Base-by-base conservation (phyloP, 257 asterid genomes). In the Lycium ferocissimum region DNA sequence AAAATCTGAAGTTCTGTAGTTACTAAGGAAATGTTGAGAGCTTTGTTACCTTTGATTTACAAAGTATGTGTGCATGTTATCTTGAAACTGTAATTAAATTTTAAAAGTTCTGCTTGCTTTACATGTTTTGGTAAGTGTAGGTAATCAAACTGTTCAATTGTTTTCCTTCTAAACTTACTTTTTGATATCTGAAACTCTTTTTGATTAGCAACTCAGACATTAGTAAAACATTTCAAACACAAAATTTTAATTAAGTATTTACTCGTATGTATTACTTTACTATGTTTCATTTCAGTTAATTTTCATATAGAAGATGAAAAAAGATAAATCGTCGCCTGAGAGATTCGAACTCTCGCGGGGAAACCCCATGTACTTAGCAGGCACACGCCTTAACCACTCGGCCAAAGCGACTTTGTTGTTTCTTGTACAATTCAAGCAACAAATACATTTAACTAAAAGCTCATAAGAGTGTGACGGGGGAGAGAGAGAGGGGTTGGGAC, bases 261-360 rank as follows among this genome's bases (percentile, higher is more conserved):
- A 26, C 33, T 26, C 1, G 33, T 26, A 26, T 26, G 1, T 26
- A 26, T 26, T 26, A 26, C 33, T 26, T 26, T 1, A 26, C 33
- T 26, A 1, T 26, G 0, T 26, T 26, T 26, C 33, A 26, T 26
- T 26, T 26, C 33, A 26, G 33, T 26, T 26, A 26, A 26, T 26
- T 26, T 26, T 0, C 33, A 26, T 26, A 26, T 26, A 26, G 33
- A 26, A 26, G 0, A 26, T 26, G n/a, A 26, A 26, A 26, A 26
- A 26, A 26, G 33, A 26, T 26, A 0, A 26, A 1, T 2, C 96
- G 97, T 92, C 96, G 97, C 98, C 98, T 94, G 98, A 92, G 98
- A 94, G 98, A 94, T 92, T 94, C 98, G 96, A 94, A 93, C 98
- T 95, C 99, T 94, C 97, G 98, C 98, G 99, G 99, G 95, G 94